Evolutionary conservation across 495 filamentous ascomycete species (phyloP).

Genomic region (Hypoxylon rickii): DNA sequence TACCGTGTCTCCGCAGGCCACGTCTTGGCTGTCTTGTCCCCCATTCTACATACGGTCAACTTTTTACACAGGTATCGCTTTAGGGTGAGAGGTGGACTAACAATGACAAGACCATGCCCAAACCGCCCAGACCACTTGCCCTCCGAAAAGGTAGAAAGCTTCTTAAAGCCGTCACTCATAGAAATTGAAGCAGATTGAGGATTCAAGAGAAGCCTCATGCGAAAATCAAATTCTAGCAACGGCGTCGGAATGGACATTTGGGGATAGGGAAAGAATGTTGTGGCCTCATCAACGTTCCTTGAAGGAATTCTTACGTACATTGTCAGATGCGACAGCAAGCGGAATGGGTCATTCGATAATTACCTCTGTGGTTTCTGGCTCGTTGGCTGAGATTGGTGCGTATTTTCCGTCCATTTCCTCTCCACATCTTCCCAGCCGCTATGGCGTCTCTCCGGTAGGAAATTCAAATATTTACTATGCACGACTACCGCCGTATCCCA

Average conservation of each 20-base stretch:
- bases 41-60: conserved; percentile 49
- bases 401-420: conserved; percentile 22
- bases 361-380: conserved; percentile 7
- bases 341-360: background rate
- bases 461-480: conserved; percentile 18
- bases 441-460: conserved; percentile 28
- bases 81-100: conserved; percentile 40
- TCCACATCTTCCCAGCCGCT: conserved; percentile 39
- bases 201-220: conserved; percentile 65
- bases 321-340: conserved; percentile 11
- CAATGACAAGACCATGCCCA: conserved; percentile 63
- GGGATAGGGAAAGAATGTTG: conserved; percentile 32
- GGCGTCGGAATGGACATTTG: conserved; percentile 43
- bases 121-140: conserved; percentile 65
- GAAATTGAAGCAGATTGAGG: conserved; percentile 55
- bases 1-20: conserved; percentile 53
- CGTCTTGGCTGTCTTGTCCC: conserved; percentile 54
- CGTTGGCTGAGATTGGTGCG: conserved; percentile 1
- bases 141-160: conserved; percentile 61
- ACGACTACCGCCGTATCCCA: conserved; percentile 33
- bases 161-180: conserved; percentile 57
- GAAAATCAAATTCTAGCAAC: conserved; percentile 62
- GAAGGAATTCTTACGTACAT: conserved; percentile 14
- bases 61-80: background rate
- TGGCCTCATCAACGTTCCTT: conserved; percentile 11